A percentile compares a stretch with the other conserved stretches of the same genome.
These are phyloP conservation scores for Lipomyces yarrowii DNA, from an alignment of 1,139 yeast species.

Conservation along the genomic window DNA sequence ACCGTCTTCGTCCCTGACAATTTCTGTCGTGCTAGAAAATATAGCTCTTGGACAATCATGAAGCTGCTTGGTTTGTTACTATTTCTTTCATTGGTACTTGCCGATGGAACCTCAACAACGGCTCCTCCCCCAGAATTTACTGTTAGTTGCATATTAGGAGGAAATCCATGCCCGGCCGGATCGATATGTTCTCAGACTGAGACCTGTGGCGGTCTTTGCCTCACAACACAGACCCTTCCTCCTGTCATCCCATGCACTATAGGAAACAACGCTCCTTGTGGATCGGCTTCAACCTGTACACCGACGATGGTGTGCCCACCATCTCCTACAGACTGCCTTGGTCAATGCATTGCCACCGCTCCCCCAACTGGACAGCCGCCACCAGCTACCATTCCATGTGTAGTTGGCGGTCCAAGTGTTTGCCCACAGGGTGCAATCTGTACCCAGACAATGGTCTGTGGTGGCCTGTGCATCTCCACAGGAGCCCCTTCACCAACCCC, in stretches of 20 bases:
- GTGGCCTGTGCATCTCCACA: conserved; percentile 3
- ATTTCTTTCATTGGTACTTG: not conserved
- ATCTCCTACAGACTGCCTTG: not conserved
- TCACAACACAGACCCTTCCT: not conserved
- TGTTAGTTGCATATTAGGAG: not conserved
- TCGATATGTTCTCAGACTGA: conserved; percentile 2
- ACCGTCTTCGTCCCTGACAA: too few species aligned
- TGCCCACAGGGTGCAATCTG: conserved; percentile 3
- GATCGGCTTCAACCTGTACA: conserved; percentile 4
- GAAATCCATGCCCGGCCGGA: conserved; percentile 2
- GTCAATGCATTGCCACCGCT: conserved; percentile 3
- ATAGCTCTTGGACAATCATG: not conserved
- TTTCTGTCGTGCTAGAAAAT: not conserved
- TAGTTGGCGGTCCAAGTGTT: not conserved
- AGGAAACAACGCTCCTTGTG: not conserved
- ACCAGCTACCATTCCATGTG: not conserved
- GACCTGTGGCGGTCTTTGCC: conserved; percentile 7
- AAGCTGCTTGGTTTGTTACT: not conserved
- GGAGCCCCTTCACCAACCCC: not conserved
- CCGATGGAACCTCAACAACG: not conserved
- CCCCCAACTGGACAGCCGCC: conserved; percentile 5
- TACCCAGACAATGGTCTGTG: conserved; percentile 4
- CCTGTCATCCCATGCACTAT: conserved; percentile 2
- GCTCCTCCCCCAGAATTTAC: conserved; percentile 1
- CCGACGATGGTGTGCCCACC: conserved; percentile 2